Conservation (phyloP, 2,329 filamentous ascomycete genomes). For the Fusarium sp. region DNA sequence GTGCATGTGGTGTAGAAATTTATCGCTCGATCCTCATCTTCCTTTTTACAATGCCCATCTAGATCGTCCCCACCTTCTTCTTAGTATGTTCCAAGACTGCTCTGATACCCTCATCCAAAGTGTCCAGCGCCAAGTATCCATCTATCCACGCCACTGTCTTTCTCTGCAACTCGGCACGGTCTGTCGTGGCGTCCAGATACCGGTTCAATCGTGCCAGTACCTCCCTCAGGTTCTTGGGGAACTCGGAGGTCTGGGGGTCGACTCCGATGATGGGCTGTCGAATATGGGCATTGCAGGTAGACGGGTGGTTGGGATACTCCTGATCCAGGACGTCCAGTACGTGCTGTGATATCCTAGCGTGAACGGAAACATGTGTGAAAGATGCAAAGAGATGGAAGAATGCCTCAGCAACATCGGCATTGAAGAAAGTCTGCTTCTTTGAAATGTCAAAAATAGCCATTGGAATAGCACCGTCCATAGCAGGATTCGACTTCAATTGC, state of each 20-base stretch:
- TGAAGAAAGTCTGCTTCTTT: conserved; percentile 78
- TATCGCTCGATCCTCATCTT: not conserved
- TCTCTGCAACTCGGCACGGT: conserved; percentile 56
- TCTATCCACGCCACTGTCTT: conserved; percentile 66
- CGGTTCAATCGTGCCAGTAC: conserved; percentile 70
- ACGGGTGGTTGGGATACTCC: conserved; percentile 66
- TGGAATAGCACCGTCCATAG: conserved; percentile 91
- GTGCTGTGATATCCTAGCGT: conserved; percentile 74
- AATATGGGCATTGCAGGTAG: conserved; percentile 75
- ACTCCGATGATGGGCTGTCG: conserved; percentile 75
- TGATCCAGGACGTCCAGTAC: conserved; percentile 72
- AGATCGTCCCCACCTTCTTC: conserved; percentile 40
- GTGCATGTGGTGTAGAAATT: not conserved
- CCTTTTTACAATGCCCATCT: not conserved
- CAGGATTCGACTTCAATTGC: conserved; percentile 77
- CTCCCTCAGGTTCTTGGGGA: conserved; percentile 74
- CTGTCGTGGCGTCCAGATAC: conserved; percentile 55
- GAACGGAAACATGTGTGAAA: conserved; percentile 73
- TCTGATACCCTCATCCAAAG: conserved; percentile 64
- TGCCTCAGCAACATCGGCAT: conserved; percentile 69
- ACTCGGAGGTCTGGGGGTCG: conserved; percentile 69
- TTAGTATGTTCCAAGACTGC: conserved; percentile 65
- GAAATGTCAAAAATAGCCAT: conserved; percentile 90
- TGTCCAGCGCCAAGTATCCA: conserved; percentile 57
- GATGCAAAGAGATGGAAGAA: conserved; percentile 83